Base-by-base conservation (phyloP, 306 rosid species). In the Abrus pulchellus region DNA sequence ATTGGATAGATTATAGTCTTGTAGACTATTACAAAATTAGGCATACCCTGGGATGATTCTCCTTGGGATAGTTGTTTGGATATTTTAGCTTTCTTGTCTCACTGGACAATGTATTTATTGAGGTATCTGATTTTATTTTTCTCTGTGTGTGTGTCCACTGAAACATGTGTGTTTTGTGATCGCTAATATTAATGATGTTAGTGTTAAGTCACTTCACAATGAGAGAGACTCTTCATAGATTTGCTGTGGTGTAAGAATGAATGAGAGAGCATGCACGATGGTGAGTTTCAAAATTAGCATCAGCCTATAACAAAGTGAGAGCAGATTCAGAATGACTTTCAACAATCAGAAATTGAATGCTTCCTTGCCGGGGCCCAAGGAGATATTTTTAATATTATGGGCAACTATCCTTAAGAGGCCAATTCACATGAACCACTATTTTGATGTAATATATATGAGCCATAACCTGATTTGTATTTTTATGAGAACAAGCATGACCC, bases 281-380 rank as follows among this genome's bases (percentile, higher is more conserved):
- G 40, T 36, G 40, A 36, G 8, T 38, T 40, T 40, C 50, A 14
- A 62, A 63, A 65, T 7, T 63, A 13, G 12, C 47, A 63, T 63
- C 10, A 12, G 6, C 11, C 27, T 33, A 32, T 4, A 62, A 6
- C 56, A 29, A 28, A 7, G 54, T 10, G 71, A 20, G 71, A 41
- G 34, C 71, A 49, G 29, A 49, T 68, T 68, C 61, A 30, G 49
- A 68, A 30, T 47, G 28, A 48, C 7, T 47, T 68, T 47, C 44
- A 32, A 66, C 14, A 43, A 69, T 69, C 75, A 69, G 75, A 69
- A 30, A 69, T 13, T 32, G 45, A 49, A 67, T 44, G 30, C 75
- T 69, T 30, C 60, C 44, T 69, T 30, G 7, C 4, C 7, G 32
- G 60, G 30, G 3, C 61, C 5, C 61, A 30, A 13, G 20, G 32